Evolutionary conservation across 2,329 filamentous ascomycete species (phyloP), one percentile per base, ranked within the genome.

Genomic region (Gliomastix tumulicola): DNA sequence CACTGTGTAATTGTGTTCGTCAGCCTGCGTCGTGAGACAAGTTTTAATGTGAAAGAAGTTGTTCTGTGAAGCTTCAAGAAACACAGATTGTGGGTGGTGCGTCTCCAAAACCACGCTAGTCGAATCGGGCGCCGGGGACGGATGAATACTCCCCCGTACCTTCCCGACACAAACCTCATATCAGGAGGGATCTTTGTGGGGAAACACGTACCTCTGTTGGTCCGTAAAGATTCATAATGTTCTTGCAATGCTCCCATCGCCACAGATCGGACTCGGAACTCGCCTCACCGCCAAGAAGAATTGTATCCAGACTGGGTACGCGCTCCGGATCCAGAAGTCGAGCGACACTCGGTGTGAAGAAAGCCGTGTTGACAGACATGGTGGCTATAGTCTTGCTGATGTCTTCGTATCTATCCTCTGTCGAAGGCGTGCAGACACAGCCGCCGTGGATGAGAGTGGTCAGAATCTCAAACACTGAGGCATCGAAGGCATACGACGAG

Each of bases 161-260:
- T n/a, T n/a, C n/a, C n/a, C n/a, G n/a, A n/a, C n/a, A n/a, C n/a
- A n/a, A n/a, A n/a, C n/a, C n/a, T n/a, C n/a, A n/a, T n/a, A n/a
- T n/a, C n/a, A n/a, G n/a, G n/a, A n/a, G n/a, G n/a, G n/a, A n/a
- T n/a, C n/a, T n/a, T n/a, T n/a, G n/a, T n/a, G n/a, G n/a, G n/a
- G n/a, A n/a, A n/a, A n/a, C n/a, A n/a, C n/a, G n/a, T n/a, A n/a
- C 41, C 11, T 67, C 63, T 6, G 62, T 60, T 17, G 63, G 63
- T 0, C 63, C 63, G 38, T 64, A 67, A 1, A 50, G 59, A 49
- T 65, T 61, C 37, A 62, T 40, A 25, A 63, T 44, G 5, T 22
- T 19, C n/a, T n/a, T 21, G 13, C 20, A 15, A 10, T n/a, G 19
- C 18, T 21, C 19, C 31, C 31, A 33, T 21, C 20, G 8, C 11